Base-by-base conservation (phyloP, 768 basidiomycete species). In the Boletus sp. region DNA sequence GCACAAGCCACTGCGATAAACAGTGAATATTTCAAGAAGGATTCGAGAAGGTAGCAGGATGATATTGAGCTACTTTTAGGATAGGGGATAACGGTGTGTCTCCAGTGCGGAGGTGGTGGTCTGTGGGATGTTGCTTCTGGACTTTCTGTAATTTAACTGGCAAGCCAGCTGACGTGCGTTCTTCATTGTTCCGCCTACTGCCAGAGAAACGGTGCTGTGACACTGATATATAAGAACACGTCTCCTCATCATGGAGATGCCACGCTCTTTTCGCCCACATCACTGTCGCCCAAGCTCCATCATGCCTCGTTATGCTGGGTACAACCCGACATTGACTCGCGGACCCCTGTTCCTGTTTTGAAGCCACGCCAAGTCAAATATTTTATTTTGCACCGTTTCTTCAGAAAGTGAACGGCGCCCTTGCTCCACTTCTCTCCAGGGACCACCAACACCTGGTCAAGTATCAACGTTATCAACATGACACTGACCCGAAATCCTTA, bases 1-100 rank as follows among this genome's bases (percentile, higher is more conserved):
- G 75, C 88, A 34, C 87, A 93, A 64, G 86, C 83, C 11, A 84
- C 86, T 3, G 91, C 85, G n/a, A 90, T 97, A 57, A 93, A 88
- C 68, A 94, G 87, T 67, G 61, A 76, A 9, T 97, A 90, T 66
- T 98, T 90, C 77, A 87, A 81, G 76, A 80, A 78, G 64, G 76
- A 81, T 49, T 57, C 69, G 51, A 72, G 63, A 70, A 74, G 70
- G 48, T 70, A 69, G 58, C 53, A 33, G 55, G 47, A 43, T 43
- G 41, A 14, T 33, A 43, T 41, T 44, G 40, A 21, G 39, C 30
- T 34, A 10, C 27, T 37, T 32, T 25, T 29, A 32, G 27, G 32
- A 23, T 21, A 46, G 40, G 48, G 38, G 23, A 54, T 47, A 42
- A 37, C 30, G 46, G 46, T 45, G 52, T 52, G 45, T 54, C 44